Percentiles rank a stretch among this genome's conserved stretches.
Conservation (phyloP, 2,329 filamentous ascomycete species). For the Fusarium xylarioides region DNA sequence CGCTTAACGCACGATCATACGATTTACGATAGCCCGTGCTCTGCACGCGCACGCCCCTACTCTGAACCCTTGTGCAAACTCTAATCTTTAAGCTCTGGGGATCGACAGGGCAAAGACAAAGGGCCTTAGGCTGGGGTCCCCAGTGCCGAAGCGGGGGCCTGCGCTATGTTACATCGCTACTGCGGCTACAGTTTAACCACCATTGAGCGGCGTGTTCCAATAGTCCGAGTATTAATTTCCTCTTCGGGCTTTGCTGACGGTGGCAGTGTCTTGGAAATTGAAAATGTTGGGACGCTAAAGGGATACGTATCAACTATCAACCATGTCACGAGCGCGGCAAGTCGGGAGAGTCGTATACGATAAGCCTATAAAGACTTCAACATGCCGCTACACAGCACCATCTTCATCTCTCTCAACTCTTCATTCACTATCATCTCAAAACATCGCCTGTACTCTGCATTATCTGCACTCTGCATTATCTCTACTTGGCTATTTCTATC, state of each 20-base stretch:
- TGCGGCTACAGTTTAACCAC: neutral
- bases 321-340: neutral
- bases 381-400: too few species aligned
- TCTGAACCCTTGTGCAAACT: neutral
- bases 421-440: too few species aligned
- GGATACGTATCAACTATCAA: neutral
- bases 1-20: too few species aligned
- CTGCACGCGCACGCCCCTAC: too few species aligned
- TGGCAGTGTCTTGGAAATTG: neutral
- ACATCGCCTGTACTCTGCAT: too few species aligned
- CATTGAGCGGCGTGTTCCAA: neutral
- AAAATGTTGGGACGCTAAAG: neutral
- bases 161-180: neutral
- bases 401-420: too few species aligned
- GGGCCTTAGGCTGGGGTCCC: neutral
- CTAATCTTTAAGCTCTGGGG: neutral
- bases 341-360: neutral
- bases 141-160: neutral
- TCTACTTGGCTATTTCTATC: too few species aligned
- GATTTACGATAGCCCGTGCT: too few species aligned
- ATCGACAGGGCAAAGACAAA: neutral
- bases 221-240: neutral
- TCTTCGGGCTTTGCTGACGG: neutral
- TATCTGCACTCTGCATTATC: too few species aligned
- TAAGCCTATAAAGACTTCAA: neutral